Evolutionary conservation across 768 basidiomycete genomes (phyloP), one percentile per base, ranked within the genome.

Genomic region (Brasilioporus rufonigricans): DNA sequence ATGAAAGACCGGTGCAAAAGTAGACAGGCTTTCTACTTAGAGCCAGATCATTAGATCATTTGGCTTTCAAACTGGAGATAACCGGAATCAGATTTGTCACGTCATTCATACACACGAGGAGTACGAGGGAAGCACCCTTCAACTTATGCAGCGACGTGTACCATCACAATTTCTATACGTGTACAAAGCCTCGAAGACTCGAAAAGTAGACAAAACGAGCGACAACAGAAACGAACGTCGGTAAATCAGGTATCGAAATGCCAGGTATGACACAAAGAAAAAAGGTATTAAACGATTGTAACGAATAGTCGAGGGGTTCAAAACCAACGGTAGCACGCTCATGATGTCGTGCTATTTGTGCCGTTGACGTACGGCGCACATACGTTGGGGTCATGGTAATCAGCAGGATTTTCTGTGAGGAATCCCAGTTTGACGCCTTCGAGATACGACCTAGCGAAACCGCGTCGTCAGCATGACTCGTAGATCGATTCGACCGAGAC

Each of bases 331-430:
- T 13, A 18, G n/a, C 14, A 24, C 5, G 19, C 29, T 64, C 52
- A 62, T 29, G 55, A 44, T 4, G 44, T 48, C 14, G 56, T 62
- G 51, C 46, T 35, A 1, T 56, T 44, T 27, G 67, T 55, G 23
- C 50, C 39, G 11, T 69, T 59, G 49, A 65, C 59, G 44, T 83
- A 89, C 0, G 77, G 74, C 27, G 65, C 82, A 62, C 88, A 91
- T n/a, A 91, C 87, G 52, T 80, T 61, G 0, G 82, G 76, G 61
- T 91, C 69, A 56, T 84, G 52, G 32, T 81, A 66, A 56, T 71
- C 54, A 0, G 85, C 75, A 3, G 88, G 88, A 64, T 91, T 80
- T 55, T 74, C 53, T 0, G 86, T 89, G 26, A 91, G 70, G 70
- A 77, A 89, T 1, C 86, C 86, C 7, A 74, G 67, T 19, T 71